phyloP scores from a whole-genome alignment of 768 basidiomycete genomes.

The Hortiboletus campestris region DNA sequence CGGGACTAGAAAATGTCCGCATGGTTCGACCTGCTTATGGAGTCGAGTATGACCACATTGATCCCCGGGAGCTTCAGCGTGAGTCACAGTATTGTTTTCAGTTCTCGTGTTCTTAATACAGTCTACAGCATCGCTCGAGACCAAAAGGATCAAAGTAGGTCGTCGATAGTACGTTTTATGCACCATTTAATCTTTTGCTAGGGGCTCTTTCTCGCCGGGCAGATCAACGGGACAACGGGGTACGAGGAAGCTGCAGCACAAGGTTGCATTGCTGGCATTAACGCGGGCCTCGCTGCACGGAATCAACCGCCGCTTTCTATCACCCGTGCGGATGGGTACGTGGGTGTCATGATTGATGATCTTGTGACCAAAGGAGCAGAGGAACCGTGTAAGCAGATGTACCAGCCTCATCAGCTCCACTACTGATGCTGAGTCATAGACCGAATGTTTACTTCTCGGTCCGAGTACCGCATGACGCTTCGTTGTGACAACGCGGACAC shows the following conservation, averaged over 20 bases:
- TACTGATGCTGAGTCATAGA: slow-evolving; percentile 43
- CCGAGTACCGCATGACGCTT: slow-evolving; percentile 86
- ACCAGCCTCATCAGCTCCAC: background rate
- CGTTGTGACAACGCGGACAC: slow-evolving; percentile 88
- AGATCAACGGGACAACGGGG: slow-evolving; percentile 92
- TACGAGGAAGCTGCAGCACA: slow-evolving; percentile 95
- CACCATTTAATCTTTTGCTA: slow-evolving; percentile 20
- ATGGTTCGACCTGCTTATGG: slow-evolving; percentile 88
- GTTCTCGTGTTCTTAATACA: background rate
- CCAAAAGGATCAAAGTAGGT: slow-evolving; percentile 70
- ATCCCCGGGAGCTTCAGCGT: slow-evolving; percentile 79
- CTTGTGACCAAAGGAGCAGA: slow-evolving; percentile 85
- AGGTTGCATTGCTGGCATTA: slow-evolving; percentile 84
- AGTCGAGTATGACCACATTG: slow-evolving; percentile 90
- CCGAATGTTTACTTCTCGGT: slow-evolving; percentile 91
- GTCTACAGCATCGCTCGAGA: slow-evolving; percentile 71
- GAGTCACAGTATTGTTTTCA: slow-evolving; percentile 27
- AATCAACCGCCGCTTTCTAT: slow-evolving; percentile 56
- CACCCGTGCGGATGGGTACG: slow-evolving; percentile 81
- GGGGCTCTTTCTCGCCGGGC: slow-evolving; percentile 86
- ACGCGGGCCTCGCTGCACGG: slow-evolving; percentile 73
- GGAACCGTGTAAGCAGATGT: slow-evolving; percentile 67
- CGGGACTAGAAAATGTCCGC: slow-evolving; percentile 79
- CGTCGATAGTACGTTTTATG: background rate
- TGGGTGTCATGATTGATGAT: slow-evolving; percentile 92